Percentiles rank a stretch among this genome's conserved stretches.
Evolutionary conservation across 1,139 yeast genomes (phyloP).

Genomic region (Kurtzmaniella quercitrusa): DNA sequence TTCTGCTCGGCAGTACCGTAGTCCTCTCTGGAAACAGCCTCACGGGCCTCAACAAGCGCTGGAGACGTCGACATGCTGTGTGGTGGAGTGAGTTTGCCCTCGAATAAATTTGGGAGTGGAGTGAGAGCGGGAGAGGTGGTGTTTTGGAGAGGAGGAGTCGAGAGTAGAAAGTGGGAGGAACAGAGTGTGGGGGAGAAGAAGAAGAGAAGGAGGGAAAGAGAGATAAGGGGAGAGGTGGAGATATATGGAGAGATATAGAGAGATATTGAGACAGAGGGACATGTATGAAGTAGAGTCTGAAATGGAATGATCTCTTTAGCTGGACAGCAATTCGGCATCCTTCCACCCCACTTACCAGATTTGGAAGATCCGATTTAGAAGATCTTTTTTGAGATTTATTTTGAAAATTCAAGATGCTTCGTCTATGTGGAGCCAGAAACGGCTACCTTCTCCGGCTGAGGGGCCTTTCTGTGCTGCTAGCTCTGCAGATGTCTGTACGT

Average conservation of each 20-base stretch:
- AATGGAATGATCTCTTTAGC: no score
- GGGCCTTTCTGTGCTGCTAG: background rate
- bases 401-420: background rate
- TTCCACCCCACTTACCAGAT: no score
- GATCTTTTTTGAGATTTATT: background rate
- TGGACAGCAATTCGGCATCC: no score
- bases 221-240: no score
- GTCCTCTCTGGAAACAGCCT: conserved; percentile 45
- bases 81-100: conserved; percentile 3
- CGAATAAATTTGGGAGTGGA: conserved; percentile 2
- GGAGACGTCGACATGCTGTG: conserved; percentile 12
- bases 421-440: background rate
- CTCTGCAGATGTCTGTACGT: background rate
- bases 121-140: conserved; percentile 2
- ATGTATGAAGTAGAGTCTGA: no score
- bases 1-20: conserved; percentile 53
- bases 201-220: no score
- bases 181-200: no score
- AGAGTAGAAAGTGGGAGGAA: no score
- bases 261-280: no score
- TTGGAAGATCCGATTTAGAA: no score
- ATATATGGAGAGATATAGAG: no score
- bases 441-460: background rate
- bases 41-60: conserved; percentile 54
- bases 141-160: background rate